Evolutionary conservation across 176 grass and related monocot species (phyloP).

Genomic region (Avena eriantha): DNA sequence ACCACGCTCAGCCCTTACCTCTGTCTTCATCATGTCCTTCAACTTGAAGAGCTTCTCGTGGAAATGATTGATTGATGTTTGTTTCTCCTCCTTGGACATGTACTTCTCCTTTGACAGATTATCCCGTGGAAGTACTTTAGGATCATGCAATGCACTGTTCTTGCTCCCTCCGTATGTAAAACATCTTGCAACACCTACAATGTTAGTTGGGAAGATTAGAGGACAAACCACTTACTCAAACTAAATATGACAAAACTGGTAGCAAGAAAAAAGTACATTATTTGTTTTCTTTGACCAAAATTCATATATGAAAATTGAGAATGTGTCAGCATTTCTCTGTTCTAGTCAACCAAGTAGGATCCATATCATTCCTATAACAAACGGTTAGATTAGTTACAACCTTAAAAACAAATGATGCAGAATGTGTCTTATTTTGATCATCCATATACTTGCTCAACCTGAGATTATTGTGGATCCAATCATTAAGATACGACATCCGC

Average conservation of each 20-base stretch:
- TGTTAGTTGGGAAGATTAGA: constrained; percentile 26
- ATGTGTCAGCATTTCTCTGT: constrained; percentile 6
- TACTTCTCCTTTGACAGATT: constrained; percentile 86
- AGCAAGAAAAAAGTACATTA: not conserved
- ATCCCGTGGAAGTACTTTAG: constrained; percentile 67
- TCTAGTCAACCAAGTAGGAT: not conserved
- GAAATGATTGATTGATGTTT: constrained; percentile 93
- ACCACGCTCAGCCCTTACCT: constrained; percentile 57
- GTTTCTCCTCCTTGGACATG: constrained; percentile 85
- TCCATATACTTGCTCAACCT: constrained; percentile 6
- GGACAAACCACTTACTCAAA: not conserved
- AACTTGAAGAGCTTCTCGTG: constrained; percentile 96
- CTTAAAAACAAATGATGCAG: constrained; percentile 3
- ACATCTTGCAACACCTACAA: constrained; percentile 88
- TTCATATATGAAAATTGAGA: not conserved
- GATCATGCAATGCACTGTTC: constrained; percentile 74
- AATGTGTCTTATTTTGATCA: constrained; percentile 12
- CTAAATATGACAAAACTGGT: constrained; percentile 11
- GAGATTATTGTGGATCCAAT: not conserved
- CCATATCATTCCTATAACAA: not conserved
- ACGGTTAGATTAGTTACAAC: not conserved
- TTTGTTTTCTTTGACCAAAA: constrained; percentile 18
- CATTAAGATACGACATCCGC: not conserved
- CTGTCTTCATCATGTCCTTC: constrained; percentile 95
- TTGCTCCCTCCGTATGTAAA: constrained; percentile 95